A percentile compares a stretch with the other conserved stretches of the same genome.
These are phyloP conservation scores for Helminthosporium solani DNA, from an alignment of 2,329 filamentous ascomycete genomes.

Conservation along the genomic window DNA sequence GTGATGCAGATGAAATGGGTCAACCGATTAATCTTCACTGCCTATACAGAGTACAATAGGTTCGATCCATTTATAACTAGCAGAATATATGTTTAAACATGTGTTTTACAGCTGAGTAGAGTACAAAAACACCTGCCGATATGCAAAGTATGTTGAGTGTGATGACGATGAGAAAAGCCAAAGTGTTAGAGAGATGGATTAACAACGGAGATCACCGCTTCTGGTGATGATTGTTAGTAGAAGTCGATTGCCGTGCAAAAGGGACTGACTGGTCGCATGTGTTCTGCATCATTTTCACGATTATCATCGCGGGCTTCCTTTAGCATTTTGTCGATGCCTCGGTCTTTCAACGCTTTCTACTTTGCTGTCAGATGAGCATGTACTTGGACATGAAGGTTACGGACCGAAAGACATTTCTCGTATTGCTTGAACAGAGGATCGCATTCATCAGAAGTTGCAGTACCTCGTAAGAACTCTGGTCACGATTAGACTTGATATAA, in stretches of 20 bases:
- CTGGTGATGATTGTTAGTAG: constrained; percentile 3
- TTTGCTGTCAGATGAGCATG: constrained; percentile 9
- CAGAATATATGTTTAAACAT: too few relatives aligned
- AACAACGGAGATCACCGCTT: constrained; percentile 8
- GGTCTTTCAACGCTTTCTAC: constrained; percentile 80
- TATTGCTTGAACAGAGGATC: constrained; percentile 84
- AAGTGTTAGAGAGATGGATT: too few relatives aligned
- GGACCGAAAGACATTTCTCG: constrained; percentile 78
- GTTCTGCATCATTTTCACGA: constrained; percentile 77
- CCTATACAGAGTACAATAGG: too few relatives aligned
- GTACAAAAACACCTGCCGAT: background rate
- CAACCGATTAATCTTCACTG: too few relatives aligned
- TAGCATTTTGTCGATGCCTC: constrained; percentile 89
- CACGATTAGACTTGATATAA: background rate
- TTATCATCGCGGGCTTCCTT: constrained; percentile 88
- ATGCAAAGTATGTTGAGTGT: background rate
- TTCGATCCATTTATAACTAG: too few relatives aligned
- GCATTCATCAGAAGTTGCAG: constrained; percentile 82
- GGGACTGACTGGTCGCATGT: constrained; percentile 51
- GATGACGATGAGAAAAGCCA: background rate
- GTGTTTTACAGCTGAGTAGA: constrained; percentile 6
- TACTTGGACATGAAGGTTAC: constrained; percentile 21
- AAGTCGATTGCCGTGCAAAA: background rate
- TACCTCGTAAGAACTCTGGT: constrained; percentile 80
- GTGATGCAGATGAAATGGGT: too few relatives aligned